Base-by-base conservation (phyloP, 2,329 filamentous ascomycete genomes). In the Cladosporium phlei region DNA sequence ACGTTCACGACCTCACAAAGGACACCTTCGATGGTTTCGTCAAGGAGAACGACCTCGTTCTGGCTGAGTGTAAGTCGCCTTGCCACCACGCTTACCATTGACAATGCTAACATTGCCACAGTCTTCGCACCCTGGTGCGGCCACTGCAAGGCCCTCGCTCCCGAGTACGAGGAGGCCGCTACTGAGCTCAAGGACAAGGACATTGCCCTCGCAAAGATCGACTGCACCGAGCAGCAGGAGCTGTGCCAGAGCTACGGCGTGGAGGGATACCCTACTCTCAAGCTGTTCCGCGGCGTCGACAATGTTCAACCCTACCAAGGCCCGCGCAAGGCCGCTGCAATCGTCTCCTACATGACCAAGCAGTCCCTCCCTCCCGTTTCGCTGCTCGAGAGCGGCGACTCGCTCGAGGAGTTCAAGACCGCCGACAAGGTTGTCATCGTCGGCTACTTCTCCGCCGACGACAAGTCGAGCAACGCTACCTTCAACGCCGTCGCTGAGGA, bases 81-180 rank as follows among this genome's bases (percentile, higher is more conserved):
- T 14, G 9, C 19, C 39, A 10, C 4, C 16, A 22, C 14, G 9
- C 4, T 6, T 12, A 27, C 29, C 4, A 32, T 21, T 50, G 46
- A 28, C 44, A 42, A 17, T 21, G 34, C 43, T 38, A 21, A 17
- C 33, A 19, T 27, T 34, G 38, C 28, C 20, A 2, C 42, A 88
- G 85, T 96, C 82, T 96, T 88, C 69, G 91, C 91, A 58, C 90
- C 91, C 60, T 95, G 91, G 90, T 95, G 87, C 60, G 91, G 90
- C 57, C 91, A 97, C 79, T 97, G 91, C 86, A 97, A 98, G 79
- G 91, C 91, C 51, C 87, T 98, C 57, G 93, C 86, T 53, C 86
- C 87, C 66, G 87, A 93, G 73, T 94, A 93, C 70, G 88, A 94
- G 74, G 82, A 87, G 68, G 87, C 88, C 43, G 88, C 88, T 40